Percentiles rank a stretch among this genome's conserved stretches.
These are phyloP conservation scores for Lanmaoa pseudosensibilis DNA, from an alignment of 768 basidiomycete genomes.

Conservation along the genomic window DNA sequence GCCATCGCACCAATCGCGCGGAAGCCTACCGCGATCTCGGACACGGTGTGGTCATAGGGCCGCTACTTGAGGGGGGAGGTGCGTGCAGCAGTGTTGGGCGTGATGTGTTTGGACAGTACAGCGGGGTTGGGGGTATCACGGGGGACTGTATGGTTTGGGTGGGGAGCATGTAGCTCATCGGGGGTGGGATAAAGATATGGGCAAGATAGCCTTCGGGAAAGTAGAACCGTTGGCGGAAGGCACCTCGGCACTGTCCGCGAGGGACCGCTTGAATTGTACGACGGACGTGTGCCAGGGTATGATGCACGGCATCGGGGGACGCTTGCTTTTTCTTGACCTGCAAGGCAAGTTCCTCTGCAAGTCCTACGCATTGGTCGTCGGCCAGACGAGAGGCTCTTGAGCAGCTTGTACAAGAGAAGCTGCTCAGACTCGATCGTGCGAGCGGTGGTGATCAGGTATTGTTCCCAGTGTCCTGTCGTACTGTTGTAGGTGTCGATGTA, in stretches of 20 bases:
- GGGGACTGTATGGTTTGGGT: constrained; percentile 31
- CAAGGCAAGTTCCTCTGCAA: too few relatives aligned
- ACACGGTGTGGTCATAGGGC: constrained; percentile 76
- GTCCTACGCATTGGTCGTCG: too few relatives aligned
- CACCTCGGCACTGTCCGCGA: constrained; percentile 21
- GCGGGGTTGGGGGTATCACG: constrained; percentile 14
- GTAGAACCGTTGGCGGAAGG: constrained; percentile 30
- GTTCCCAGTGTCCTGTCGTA: constrained; percentile 61
- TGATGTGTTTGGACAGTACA: constrained; percentile 26
- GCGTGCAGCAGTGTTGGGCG: constrained; percentile 22
- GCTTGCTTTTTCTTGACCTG: too few relatives aligned
- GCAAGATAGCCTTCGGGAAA: constrained; percentile 27
- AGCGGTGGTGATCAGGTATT: constrained; percentile 59
- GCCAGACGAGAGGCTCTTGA: too few relatives aligned
- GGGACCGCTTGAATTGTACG: constrained; percentile 28
- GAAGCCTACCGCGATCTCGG: constrained; percentile 63
- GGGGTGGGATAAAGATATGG: constrained; percentile 33
- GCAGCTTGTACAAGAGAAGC: too few relatives aligned
- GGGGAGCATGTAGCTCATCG: constrained; percentile 29
- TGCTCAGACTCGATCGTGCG: constrained; percentile 60
- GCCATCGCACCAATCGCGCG: constrained; percentile 45
- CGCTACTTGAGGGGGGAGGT: constrained; percentile 60
- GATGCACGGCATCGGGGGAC: too few relatives aligned
- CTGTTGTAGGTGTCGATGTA: constrained; percentile 61
- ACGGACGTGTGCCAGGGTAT: constrained; percentile 2